phyloP scores from a whole-genome alignment of 2,329 filamentous ascomycete genomes.

The Pyrenophora teres region DNA sequence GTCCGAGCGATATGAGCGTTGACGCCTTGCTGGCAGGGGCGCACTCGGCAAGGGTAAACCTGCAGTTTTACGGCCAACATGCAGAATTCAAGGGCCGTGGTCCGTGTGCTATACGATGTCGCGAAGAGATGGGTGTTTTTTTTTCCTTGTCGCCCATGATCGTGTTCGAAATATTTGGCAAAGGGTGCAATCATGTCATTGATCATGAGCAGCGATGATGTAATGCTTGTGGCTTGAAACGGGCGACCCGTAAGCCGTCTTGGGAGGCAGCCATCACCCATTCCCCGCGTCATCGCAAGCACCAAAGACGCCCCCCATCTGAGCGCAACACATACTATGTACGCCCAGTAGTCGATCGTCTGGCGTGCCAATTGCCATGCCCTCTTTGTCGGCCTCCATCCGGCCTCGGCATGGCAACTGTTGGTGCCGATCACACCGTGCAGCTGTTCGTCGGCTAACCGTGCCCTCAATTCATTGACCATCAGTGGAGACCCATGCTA shows the following conservation, averaged over 20 bases:
- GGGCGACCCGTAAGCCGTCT: conserved; percentile 12
- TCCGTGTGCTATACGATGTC: conserved; percentile 7
- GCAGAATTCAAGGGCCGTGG: background rate
- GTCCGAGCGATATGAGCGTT: conserved; percentile 10
- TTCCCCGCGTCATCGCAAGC: conserved; percentile 25
- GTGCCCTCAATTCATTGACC: conserved; percentile 28
- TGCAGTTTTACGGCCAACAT: conserved; percentile 2
- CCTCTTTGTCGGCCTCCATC: conserved; percentile 32
- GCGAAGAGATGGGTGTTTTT: background rate
- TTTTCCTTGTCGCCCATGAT: background rate
- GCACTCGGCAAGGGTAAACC: conserved; percentile 5
- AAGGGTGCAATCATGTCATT: background rate
- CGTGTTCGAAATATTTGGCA: background rate
- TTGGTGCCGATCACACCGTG: conserved; percentile 36
- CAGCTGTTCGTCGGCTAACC: conserved; percentile 26
- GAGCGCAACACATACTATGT: conserved; percentile 8
- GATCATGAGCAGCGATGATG: conserved; percentile 20
- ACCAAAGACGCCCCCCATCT: conserved; percentile 17
- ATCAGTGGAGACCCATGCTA: conserved; percentile 28
- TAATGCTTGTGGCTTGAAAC: conserved; percentile 23
- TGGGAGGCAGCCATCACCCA: conserved; percentile 10
- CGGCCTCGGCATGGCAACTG: conserved; percentile 33
- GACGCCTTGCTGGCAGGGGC: conserved; percentile 9
- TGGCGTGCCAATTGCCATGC: conserved; percentile 26
- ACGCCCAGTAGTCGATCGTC: conserved; percentile 11